Evolutionary conservation across 73 alveolate genomes (phyloP).

Genomic region (Symbiodinium pilosum): DNA sequence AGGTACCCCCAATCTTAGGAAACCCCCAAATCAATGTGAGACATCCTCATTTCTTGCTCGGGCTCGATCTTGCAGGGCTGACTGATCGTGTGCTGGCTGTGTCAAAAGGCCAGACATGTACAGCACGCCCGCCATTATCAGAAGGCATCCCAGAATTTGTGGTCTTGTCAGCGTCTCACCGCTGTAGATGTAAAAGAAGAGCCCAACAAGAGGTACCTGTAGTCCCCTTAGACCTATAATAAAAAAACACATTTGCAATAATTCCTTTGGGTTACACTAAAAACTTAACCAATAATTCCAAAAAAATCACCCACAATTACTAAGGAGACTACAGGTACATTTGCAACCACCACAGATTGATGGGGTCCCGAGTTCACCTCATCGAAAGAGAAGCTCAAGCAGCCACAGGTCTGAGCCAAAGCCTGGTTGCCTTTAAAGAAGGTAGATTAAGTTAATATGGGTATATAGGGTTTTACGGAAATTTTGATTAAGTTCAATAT

Average conservation of each 20-base stretch:
- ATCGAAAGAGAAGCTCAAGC: conserved; percentile 34
- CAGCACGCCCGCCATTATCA: conserved; percentile 29
- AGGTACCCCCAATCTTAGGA: background rate
- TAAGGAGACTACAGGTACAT: too few species aligned
- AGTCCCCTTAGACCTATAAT: too few species aligned
- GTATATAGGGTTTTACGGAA: too few species aligned
- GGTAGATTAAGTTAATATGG: too few species aligned
- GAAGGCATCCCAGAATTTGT: conserved; percentile 24
- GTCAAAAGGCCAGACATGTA: conserved; percentile 18
- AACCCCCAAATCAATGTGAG: background rate
- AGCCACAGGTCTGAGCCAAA: conserved; percentile 50
- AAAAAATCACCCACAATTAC: too few species aligned
- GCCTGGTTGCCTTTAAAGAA: too few species aligned
- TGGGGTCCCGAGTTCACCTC: conserved; percentile 72
- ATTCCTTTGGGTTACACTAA: too few species aligned
- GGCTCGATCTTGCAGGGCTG: background rate
- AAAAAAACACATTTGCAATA: too few species aligned
- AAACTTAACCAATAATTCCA: too few species aligned
- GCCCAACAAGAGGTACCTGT: conserved; percentile 56
- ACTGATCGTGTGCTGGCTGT: background rate
- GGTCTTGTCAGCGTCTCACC: conserved; percentile 10
- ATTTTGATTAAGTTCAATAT: too few species aligned
- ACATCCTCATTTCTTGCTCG: background rate
- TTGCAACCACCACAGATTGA: conserved; percentile 53
- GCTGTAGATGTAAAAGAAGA: conserved; percentile 45